These are phyloP conservation scores for Kuraishia capsulata DNA, from an alignment of 805 yeast genomes.

Conservation along the genomic window DNA sequence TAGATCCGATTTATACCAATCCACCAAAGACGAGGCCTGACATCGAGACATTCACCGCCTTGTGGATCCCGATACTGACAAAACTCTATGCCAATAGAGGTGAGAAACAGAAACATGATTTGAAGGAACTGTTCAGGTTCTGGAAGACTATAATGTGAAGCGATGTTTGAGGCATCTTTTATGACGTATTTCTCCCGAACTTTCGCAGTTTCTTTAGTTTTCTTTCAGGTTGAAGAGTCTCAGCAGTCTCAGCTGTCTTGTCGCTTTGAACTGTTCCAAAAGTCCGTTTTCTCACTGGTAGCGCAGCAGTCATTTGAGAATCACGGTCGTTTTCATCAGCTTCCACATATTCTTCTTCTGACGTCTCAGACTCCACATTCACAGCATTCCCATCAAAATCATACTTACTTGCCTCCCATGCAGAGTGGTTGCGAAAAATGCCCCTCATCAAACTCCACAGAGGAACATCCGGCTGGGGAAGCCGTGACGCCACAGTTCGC, in stretches of 20 bases:
- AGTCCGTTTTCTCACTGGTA: background rate
- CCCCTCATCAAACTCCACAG: background rate
- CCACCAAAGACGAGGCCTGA: slow-evolving; percentile 21
- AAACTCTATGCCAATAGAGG: slow-evolving; percentile 31
- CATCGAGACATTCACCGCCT: slow-evolving; percentile 30
- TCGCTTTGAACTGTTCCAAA: background rate
- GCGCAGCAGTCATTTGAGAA: too few species aligned
- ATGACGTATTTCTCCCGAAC: background rate
- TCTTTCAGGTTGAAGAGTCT: background rate
- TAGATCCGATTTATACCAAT: slow-evolving; percentile 2
- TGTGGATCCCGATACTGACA: slow-evolving; percentile 41
- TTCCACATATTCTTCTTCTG: background rate
- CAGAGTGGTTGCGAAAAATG: background rate
- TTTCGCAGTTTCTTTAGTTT: background rate
- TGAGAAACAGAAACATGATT: slow-evolving; percentile 14
- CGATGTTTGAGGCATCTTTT: too few species aligned
- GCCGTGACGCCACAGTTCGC: background rate
- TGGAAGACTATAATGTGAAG: background rate
- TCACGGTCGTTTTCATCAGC: background rate
- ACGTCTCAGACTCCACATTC: background rate
- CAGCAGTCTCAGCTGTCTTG: background rate
- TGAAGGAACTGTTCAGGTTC: background rate
- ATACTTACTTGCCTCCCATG: background rate
- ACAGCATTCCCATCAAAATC: background rate
- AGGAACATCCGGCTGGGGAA: background rate